A percentile compares a stretch with the other conserved stretches of the same genome.
Evolutionary conservation across 768 basidiomycete species (phyloP).

Genomic region (Mycena olivaceomarginata): DNA sequence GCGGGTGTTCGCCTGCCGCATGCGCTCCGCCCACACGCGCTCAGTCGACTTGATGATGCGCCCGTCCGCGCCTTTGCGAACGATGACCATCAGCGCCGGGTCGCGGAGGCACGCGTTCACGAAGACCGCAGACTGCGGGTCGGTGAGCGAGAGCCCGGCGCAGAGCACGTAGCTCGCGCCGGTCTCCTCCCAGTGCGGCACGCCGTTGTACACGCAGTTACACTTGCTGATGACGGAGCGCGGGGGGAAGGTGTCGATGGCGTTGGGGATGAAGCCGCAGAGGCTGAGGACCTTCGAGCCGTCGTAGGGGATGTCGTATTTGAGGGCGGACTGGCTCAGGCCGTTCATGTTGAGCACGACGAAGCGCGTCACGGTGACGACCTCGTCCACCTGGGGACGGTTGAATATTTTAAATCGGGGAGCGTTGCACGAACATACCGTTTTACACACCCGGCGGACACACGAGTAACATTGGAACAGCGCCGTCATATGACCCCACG

Average conservation of each 20-base stretch:
- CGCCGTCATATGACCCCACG: slow-evolving; percentile 58
- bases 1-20: slow-evolving; percentile 50
- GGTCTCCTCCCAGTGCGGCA: slow-evolving; percentile 54
- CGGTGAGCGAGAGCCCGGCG: slow-evolving; percentile 51
- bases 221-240: slow-evolving; percentile 50
- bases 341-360: slow-evolving; percentile 45
- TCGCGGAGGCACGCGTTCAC: slow-evolving; percentile 55
- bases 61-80: slow-evolving; percentile 52
- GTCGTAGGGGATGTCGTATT: slow-evolving; percentile 48
- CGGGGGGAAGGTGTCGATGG: slow-evolving; percentile 46
- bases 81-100: slow-evolving; percentile 54
- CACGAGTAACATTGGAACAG: slow-evolving; percentile 55
- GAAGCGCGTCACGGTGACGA: slow-evolving; percentile 55
- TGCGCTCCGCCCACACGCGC: slow-evolving; percentile 53
- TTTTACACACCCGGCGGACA: slow-evolving; percentile 54
- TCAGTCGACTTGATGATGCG: slow-evolving; percentile 50
- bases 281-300: slow-evolving; percentile 52
- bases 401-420: not conserved
- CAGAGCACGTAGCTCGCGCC: slow-evolving; percentile 49
- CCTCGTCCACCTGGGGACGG: slow-evolving; percentile 49
- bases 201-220: slow-evolving; percentile 43
- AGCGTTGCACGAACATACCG: slow-evolving; percentile 42
- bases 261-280: slow-evolving; percentile 54
- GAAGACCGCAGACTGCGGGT: slow-evolving; percentile 52
- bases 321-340: slow-evolving; percentile 45